Conservation (phyloP, 2,329 filamentous ascomycete species). For the Beauveria sp. region DNA sequence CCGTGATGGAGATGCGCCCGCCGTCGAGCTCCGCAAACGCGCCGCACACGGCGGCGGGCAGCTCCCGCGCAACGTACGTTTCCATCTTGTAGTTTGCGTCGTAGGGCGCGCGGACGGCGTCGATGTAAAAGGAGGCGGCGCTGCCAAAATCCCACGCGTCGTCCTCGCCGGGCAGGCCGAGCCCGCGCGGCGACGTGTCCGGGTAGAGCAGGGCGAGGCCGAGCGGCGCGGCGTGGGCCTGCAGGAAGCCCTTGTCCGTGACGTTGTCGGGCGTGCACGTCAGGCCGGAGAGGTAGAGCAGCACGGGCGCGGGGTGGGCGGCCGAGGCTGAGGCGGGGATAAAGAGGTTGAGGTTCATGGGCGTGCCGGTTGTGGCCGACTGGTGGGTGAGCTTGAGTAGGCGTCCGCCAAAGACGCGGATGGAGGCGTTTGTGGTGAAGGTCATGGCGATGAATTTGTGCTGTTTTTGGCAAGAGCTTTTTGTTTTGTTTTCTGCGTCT, state of each 20-base stretch:
- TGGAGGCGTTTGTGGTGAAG: constrained; percentile 83
- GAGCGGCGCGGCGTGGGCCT: constrained; percentile 67
- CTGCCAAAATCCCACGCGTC: constrained; percentile 87
- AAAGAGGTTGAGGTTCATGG: constrained; percentile 91
- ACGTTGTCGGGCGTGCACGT: constrained; percentile 91
- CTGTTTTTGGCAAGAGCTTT: neutral
- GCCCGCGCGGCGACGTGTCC: constrained; percentile 85
- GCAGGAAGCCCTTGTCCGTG: constrained; percentile 82
- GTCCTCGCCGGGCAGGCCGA: constrained; percentile 74
- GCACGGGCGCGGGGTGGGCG: constrained; percentile 58
- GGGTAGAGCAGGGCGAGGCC: constrained; percentile 92
- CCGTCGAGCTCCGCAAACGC: constrained; percentile 65
- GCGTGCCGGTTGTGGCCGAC: constrained; percentile 68
- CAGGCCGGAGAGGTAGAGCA: constrained; percentile 89
- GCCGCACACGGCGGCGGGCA: constrained; percentile 68
- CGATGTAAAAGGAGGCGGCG: constrained; percentile 90
- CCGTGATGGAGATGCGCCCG: constrained; percentile 70
- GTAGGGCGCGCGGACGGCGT: constrained; percentile 72
- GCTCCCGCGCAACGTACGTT: constrained; percentile 79
- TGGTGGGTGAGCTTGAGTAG: constrained; percentile 89
- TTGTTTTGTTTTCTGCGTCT: neutral
- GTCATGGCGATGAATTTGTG: constrained; percentile 49
- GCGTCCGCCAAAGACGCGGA: constrained; percentile 87
- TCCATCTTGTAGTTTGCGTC: constrained; percentile 85
- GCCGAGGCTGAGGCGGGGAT: constrained; percentile 64